A percentile compares a stretch with the other conserved stretches of the same genome.
Conservation (phyloP, 2,329 filamentous ascomycete species). For the Apiospora sp. region DNA sequence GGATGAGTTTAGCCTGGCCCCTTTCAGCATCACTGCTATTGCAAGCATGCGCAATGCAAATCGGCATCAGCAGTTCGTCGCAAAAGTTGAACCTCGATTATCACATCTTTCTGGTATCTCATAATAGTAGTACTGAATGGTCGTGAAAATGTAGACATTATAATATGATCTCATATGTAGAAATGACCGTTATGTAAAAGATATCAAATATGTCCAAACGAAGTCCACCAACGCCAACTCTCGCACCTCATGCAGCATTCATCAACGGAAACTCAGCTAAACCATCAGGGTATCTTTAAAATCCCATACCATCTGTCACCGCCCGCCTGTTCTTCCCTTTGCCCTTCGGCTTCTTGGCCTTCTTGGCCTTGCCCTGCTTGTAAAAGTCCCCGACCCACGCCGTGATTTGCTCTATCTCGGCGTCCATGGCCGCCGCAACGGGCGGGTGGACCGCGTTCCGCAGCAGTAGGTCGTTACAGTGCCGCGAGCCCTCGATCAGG, state of each 20-base stretch:
- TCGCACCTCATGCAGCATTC: not conserved
- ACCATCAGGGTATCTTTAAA: not conserved
- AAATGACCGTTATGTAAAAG: not conserved
- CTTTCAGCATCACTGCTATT: not conserved
- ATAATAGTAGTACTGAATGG: not conserved
- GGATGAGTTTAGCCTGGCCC: too few relatives aligned
- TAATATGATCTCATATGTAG: not conserved
- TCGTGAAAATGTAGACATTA: not conserved
- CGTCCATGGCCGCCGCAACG: conserved; percentile 53
- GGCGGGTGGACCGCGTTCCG: conserved; percentile 57
- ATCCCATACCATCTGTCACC: not conserved
- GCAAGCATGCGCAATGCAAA: not conserved
- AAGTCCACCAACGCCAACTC: not conserved
- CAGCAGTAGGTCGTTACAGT: conserved; percentile 62
- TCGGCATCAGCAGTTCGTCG: not conserved
- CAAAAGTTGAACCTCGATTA: too few relatives aligned
- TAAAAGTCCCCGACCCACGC: conserved; percentile 62
- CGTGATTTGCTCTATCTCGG: conserved; percentile 57
- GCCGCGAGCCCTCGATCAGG: conserved; percentile 60
- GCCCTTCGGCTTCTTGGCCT: too few relatives aligned
- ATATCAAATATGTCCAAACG: not conserved
- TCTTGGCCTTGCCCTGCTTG: not conserved
- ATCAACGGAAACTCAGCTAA: not conserved
- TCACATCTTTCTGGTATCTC: not conserved
- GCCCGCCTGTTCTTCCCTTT: not conserved